Base-by-base conservation (phyloP, 106 monocot species). In the Apostasia ramifera region DNA sequence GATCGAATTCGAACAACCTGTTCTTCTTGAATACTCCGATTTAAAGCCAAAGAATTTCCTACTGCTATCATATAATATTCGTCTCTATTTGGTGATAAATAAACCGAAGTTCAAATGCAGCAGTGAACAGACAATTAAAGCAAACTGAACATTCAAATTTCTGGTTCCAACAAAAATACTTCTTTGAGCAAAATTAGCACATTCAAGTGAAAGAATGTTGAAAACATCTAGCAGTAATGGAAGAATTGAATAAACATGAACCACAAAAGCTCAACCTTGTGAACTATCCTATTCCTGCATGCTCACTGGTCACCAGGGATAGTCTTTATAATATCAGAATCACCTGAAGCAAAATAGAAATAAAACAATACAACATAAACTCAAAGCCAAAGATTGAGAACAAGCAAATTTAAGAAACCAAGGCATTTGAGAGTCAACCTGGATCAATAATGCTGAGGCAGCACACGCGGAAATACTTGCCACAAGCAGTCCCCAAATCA, bases 381-480 rank as follows among this genome's bases (percentile, higher is more conserved):
- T 67, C 1, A 71, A 39, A 0, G 44, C 3, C 3, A 11, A 57
- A 7, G 41, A n/a, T 7, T 15, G 2, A 46, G 37, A 9, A 59
- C 40, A 37, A 45, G 44, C 37, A 2, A 64, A 11, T 53, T 48
- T 1, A 9, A n/a, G 4, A 66, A 64, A 11, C 38, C 6, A 7
- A 12, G 0, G 3, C 1, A 40, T 3, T 48, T 8, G 4, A 51
- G 38, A 43, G 12, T 56, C 49, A 13, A 80, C 87, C 87, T 72
- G 80, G 83, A 78, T 87, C 87, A 52, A 83, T 87, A 50, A 87
- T 87, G 77, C 87, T 87, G 2, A 87, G 83, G 68, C 87, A 87
- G 47, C 83, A 77, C 12, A 87, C 86, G 40, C 83, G 66, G 68
- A 64, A 87, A 61, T 87, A 87, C 45, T 87, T 83, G 0, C 83